Base-by-base conservation (phyloP, 2,329 filamentous ascomycete genomes). In the Talaromyces sp. region DNA sequence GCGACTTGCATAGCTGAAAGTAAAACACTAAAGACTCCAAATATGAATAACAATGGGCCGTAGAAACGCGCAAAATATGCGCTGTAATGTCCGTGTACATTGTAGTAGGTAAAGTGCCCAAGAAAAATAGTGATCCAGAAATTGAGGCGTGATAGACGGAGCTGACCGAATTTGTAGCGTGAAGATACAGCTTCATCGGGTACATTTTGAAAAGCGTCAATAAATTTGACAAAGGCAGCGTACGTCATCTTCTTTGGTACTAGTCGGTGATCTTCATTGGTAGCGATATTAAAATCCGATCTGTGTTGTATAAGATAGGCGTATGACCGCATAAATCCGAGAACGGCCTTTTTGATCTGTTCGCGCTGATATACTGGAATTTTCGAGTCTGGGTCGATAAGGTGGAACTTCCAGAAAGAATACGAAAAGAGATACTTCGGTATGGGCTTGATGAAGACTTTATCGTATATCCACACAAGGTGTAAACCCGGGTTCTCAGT, bases 361-460 rank as follows among this genome's bases (percentile, higher is more conserved):
- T 32, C 7, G 5, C 14, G 7, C 8, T 36, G 8, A n/a, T n/a
- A n/a, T n/a, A n/a, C n/a, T n/a, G n/a, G n/a, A n/a, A n/a, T n/a
- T n/a, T n/a, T n/a, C 33, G 7, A n/a, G 14, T 36, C 33, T 8
- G 7, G 33, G 7, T 36, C 33, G 8, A 9, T n/a, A 8, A 36
- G 7, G 14, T 9, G 16, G 33, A 36, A 8, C 7, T 50, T 27
- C 81, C 79, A 50, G 41, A 50, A 50, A 5, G n/a, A n/a, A 20
- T 30, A 16, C 22, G 35, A 20, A 7, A 40, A 22, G 19, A 50
- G n/a, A 9, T 40, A 50, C 10, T 39, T 17, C 16, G 40, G 48
- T 19, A 50, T 19, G 14, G 48, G 48, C 33, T 50, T 50, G 33
- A 50, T 24, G 24, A 50, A 45, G n/a, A 50, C 35, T 27, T 44